Evolutionary conservation across 83 land plant genomes (phyloP).

Genomic region (Larix sibirica): DNA sequence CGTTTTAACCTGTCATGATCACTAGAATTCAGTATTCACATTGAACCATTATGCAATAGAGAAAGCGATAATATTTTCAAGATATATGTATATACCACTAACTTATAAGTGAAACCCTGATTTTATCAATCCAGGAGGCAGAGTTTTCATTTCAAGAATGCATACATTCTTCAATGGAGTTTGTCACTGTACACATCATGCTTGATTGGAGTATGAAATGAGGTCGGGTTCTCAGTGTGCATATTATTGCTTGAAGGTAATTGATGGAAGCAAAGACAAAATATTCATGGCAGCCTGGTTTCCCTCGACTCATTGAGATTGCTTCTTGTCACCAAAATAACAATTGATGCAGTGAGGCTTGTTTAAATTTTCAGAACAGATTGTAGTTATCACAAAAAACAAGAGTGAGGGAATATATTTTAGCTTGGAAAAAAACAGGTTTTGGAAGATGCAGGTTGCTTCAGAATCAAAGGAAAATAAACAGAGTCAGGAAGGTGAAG

Average conservation of each 20-base stretch:
- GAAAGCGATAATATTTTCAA: neutral
- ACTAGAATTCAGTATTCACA: neutral
- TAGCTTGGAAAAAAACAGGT: neutral
- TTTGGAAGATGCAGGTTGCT: slow-evolving; percentile 5
- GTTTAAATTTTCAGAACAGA: neutral
- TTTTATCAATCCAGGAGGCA: slow-evolving; percentile 1
- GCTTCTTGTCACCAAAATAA: neutral
- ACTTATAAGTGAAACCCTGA: slow-evolving; percentile 4
- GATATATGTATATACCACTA: neutral
- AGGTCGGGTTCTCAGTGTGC: neutral
- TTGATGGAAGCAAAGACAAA: neutral
- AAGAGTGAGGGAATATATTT: neutral
- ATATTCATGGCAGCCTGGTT: neutral
- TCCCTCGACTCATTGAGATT: neutral
- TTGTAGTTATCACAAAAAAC: neutral
- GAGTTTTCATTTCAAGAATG: neutral
- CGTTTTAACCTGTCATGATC: neutral
- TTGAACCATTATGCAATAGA: neutral
- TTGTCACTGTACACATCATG: neutral
- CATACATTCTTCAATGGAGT: neutral
- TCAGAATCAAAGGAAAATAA: neutral
- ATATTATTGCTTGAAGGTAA: neutral
- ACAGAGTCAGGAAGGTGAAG: neutral
- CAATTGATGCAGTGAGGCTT: neutral
- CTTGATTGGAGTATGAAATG: neutral